Evolutionary conservation across 805 yeast genomes (phyloP).

Genomic region (Saturnispora dispora): DNA sequence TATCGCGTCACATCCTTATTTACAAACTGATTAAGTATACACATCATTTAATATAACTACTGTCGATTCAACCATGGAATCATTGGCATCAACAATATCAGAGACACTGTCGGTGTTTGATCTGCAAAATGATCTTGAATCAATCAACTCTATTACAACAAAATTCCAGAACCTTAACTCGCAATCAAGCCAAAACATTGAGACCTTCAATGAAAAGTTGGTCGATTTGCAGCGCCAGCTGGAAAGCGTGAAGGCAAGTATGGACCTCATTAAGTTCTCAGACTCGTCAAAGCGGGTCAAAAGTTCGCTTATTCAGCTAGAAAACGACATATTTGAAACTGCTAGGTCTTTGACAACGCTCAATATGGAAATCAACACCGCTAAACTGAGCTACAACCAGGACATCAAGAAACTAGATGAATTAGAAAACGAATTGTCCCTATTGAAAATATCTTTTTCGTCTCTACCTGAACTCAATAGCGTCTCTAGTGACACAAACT

Average conservation of each 20-base stretch:
- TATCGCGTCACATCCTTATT: neutral
- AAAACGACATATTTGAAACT: slow-evolving; percentile 38
- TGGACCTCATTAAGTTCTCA: slow-evolving; percentile 17
- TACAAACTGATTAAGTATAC: neutral
- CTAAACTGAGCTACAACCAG: slow-evolving; percentile 30
- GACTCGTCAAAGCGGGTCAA: slow-evolving; percentile 25
- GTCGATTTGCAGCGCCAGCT: slow-evolving; percentile 6
- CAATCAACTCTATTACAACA: slow-evolving; percentile 28
- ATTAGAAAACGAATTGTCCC: slow-evolving; percentile 22
- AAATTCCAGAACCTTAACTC: slow-evolving; percentile 10
- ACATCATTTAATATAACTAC: no score
- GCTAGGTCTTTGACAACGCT: slow-evolving; percentile 46
- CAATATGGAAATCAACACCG: slow-evolving; percentile 35
- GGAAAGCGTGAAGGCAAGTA: slow-evolving; percentile 6
- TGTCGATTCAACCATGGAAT: slow-evolving; percentile 6
- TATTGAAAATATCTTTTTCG: slow-evolving; percentile 12
- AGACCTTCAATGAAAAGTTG: neutral
- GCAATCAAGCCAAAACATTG: neutral
- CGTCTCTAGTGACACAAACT: slow-evolving; percentile 9
- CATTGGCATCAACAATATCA: slow-evolving; percentile 7
- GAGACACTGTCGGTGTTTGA: slow-evolving; percentile 28
- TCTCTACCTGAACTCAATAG: slow-evolving; percentile 2
- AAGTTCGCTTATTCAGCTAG: slow-evolving; percentile 28
- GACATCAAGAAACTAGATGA: slow-evolving; percentile 30
- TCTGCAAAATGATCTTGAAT: slow-evolving; percentile 41